Percentiles rank a stretch among this genome's conserved stretches.
phyloP scores from a whole-genome alignment of 371 early-diverging fungal species.

The Apophysomyces ossiformis region DNA sequence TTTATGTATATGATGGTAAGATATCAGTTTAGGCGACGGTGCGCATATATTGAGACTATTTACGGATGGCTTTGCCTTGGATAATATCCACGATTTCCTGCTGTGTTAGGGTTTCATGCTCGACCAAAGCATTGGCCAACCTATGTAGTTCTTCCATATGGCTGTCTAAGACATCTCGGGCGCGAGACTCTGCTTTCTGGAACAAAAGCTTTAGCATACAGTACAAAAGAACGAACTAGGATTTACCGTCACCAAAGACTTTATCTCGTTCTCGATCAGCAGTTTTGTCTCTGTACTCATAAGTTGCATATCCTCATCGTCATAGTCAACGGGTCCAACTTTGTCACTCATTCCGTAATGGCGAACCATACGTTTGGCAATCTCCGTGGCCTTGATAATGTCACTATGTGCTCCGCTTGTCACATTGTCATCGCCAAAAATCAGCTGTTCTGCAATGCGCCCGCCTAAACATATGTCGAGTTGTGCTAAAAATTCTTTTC shows the following conservation, averaged over 20 bases:
- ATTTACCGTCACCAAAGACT: constrained; percentile 62
- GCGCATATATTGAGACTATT: constrained; percentile 20
- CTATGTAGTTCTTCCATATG: constrained; percentile 83
- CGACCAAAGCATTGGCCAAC: constrained; percentile 85
- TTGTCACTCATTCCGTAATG: constrained; percentile 95
- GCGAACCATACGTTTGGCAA: constrained; percentile 93
- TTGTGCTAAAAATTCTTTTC: constrained; percentile 85
- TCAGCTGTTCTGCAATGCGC: constrained; percentile 93
- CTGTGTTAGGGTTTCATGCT: constrained; percentile 85
- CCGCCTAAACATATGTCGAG: constrained; percentile 98
- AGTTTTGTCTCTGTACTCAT: constrained; percentile 77
- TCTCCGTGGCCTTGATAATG: constrained; percentile 87
- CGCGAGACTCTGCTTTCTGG: constrained; percentile 63
- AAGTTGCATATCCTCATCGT: constrained; percentile 73
- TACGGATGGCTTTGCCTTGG: constrained; percentile 61
- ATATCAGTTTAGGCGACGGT: too few species aligned
- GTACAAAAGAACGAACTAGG: constrained; percentile 15
- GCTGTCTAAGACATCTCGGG: constrained; percentile 62
- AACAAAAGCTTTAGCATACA: background rate
- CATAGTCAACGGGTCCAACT: constrained; percentile 67
- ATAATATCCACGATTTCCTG: constrained; percentile 82
- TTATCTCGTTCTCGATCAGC: constrained; percentile 87
- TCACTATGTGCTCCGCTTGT: constrained; percentile 95
- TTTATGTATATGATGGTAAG: too few species aligned
- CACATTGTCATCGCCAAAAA: constrained; percentile 92